A percentile compares a stretch with the other conserved stretches of the same genome.
phyloP scores from a whole-genome alignment of 2,329 filamentous ascomycete genomes.

The Leptographium wingfieldii region DNA sequence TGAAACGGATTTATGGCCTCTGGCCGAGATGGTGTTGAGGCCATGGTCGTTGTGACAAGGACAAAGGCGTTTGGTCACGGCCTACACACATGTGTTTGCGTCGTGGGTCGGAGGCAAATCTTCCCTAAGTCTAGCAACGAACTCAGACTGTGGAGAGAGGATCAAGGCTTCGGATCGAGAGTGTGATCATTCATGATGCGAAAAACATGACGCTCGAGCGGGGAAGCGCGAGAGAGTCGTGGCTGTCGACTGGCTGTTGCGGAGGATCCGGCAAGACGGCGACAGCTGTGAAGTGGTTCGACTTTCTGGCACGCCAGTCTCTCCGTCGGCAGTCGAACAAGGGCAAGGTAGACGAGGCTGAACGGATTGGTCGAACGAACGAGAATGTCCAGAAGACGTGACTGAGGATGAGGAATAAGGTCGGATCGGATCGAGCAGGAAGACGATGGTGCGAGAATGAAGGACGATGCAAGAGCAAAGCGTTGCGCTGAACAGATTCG shows the following conservation, averaged over 20 bases:
- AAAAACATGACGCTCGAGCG: not conserved
- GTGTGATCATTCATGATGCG: constrained; percentile 4
- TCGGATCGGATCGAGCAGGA: not conserved
- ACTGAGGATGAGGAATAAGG: not conserved
- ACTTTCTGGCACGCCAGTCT: no score
- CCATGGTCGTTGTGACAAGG: not conserved
- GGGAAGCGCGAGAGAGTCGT: not conserved
- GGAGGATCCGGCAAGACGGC: not conserved
- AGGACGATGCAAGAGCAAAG: not conserved
- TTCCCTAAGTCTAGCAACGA: constrained; percentile 1
- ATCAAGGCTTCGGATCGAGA: not conserved
- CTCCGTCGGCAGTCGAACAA: no score
- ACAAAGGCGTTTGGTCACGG: not conserved
- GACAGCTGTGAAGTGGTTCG: no score
- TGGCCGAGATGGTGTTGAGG: constrained; percentile 17
- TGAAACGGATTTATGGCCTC: constrained; percentile 46
- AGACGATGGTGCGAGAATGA: not conserved
- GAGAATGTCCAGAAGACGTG: not conserved
- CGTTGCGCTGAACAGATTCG: not conserved
- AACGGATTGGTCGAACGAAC: not conserved
- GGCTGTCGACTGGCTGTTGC: not conserved
- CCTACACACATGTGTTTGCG: not conserved
- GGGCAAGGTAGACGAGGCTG: not conserved
- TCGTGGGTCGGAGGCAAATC: not conserved
- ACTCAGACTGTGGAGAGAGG: not conserved